Base-by-base conservation (phyloP, 2,329 filamentous ascomycete genomes). In the Stagonosporopsis tanaceti region DNA sequence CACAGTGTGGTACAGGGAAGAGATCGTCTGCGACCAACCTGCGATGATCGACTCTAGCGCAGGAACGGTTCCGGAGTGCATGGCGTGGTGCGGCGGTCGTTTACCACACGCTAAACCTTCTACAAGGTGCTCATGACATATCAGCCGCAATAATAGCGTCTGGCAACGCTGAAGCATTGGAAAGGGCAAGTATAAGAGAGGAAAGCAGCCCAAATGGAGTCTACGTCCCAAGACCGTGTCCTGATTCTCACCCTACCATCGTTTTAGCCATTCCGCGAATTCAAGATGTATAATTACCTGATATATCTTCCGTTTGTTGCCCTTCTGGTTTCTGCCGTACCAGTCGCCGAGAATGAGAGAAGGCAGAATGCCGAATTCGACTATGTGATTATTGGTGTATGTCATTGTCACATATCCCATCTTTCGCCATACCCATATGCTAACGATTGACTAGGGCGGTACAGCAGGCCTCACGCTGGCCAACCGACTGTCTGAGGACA, bases 311-410 rank as follows among this genome's bases (percentile, higher is more conserved):
- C 47, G 12, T 28, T 50, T 22, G n/a, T 35, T 5, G 38, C 47
- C 20, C 38, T 50, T 14, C 47, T 50, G n/a, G 47, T 50, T 25
- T 50, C 47, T 35, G 38, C 47, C 12, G 38, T 42, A 6, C 47
- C 47, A 35, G 28, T 50, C 15, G 47, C 38, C 25, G 47, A 50
- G 28, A 35, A 35, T 24, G 47, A 50, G 28, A 50, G 42, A 28
- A 50, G 47, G 47, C 59, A 59, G 46, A 57, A 51, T 35, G 55
- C 59, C n/a, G 47, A 59, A 6, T 60, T 60, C 32, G 64, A 66
- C 37, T 66, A 66, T 39, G 53, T 67, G 2, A 59, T 68, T 12
- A 45, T 68, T 15, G 57, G 57, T 40, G 57, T 60, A 57, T 6
- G 57, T 53, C 9, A 25, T 14, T 14, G 42, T 30, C 14, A 14